Evolutionary conservation across 495 filamentous ascomycete species (phyloP).

Genomic region (Aspergillus bertholletiae): DNA sequence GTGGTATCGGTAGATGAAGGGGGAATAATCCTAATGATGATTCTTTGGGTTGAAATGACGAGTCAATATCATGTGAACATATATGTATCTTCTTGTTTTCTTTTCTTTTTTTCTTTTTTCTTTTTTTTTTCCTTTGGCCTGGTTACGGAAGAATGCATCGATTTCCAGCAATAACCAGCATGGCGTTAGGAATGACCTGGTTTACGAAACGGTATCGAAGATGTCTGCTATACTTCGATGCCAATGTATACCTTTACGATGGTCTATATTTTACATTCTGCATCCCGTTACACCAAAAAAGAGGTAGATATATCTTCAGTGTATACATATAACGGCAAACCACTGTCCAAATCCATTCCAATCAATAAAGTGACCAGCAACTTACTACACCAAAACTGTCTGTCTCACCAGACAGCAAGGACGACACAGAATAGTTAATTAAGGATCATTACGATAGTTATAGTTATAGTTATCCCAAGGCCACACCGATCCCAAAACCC

Average conservation of each 20-base stretch:
- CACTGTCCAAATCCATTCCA: too few species aligned
- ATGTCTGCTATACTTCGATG: not conserved
- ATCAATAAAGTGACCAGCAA: too few species aligned
- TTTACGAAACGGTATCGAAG: not conserved
- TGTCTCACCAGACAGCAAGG: too few species aligned
- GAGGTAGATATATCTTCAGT: too few species aligned
- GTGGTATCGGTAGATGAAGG: conserved; percentile 9
- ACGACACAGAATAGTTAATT: too few species aligned
- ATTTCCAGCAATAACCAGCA: conserved; percentile 3
- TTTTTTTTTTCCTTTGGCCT: not conserved
- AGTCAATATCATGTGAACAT: not conserved
- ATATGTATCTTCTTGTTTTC: not conserved
- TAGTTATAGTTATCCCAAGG: too few species aligned
- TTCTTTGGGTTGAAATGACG: not conserved
- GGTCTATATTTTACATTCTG: too few species aligned
- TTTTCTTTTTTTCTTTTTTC: not conserved
- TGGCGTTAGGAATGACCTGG: conserved; percentile 9
- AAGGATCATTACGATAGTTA: too few species aligned
- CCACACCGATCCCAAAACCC: too few species aligned
- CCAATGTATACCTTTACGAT: not conserved
- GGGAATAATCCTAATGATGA: not conserved
- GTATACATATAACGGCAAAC: too few species aligned
- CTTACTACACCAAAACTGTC: too few species aligned
- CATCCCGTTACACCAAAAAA: too few species aligned
- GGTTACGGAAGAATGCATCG: not conserved